Conservation (phyloP, 352 stramenopile genomes). For the Pythium utonaiense region DNA sequence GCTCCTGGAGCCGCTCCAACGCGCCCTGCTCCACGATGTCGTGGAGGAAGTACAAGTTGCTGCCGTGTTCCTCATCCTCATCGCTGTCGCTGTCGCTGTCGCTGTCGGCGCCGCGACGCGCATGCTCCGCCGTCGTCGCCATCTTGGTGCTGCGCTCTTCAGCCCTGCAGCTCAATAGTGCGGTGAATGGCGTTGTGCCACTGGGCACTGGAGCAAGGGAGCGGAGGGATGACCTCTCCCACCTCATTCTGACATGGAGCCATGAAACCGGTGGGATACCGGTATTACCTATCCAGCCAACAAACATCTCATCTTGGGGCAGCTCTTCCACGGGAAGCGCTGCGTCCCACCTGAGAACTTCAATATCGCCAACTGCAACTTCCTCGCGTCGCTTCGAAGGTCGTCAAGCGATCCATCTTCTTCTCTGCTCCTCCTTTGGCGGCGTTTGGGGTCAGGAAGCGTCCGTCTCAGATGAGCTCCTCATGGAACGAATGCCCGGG, state of each 20-base stretch:
- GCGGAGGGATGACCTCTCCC: not conserved
- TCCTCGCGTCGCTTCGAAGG: not conserved
- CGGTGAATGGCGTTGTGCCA: not conserved
- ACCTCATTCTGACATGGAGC: not conserved
- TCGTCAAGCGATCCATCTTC: no score
- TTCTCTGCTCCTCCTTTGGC: no score
- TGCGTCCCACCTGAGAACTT: constrained; percentile 3
- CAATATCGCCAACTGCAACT: constrained; percentile 20
- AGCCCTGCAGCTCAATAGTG: no score
- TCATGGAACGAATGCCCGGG: no score
- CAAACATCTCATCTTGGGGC: not conserved
- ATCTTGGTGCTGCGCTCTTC: no score
- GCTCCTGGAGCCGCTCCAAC: constrained; percentile 37
- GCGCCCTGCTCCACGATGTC: constrained; percentile 55
- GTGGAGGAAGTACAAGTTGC: constrained; percentile 50
- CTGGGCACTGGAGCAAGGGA: not conserved
- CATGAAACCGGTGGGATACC: not conserved
- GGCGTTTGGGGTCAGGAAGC: not conserved
- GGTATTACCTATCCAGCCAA: no score
- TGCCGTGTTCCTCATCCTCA: constrained; percentile 38
- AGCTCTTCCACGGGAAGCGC: not conserved
- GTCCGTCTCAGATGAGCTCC: not conserved
- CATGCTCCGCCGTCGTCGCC: constrained; percentile 2
- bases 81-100: constrained; percentile 31
- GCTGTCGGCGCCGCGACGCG: not conserved